A percentile compares a stretch with the other conserved stretches of the same genome.
Conservation (phyloP, 2,329 filamentous ascomycete species). For the Sporothrix pseudoabietina region DNA sequence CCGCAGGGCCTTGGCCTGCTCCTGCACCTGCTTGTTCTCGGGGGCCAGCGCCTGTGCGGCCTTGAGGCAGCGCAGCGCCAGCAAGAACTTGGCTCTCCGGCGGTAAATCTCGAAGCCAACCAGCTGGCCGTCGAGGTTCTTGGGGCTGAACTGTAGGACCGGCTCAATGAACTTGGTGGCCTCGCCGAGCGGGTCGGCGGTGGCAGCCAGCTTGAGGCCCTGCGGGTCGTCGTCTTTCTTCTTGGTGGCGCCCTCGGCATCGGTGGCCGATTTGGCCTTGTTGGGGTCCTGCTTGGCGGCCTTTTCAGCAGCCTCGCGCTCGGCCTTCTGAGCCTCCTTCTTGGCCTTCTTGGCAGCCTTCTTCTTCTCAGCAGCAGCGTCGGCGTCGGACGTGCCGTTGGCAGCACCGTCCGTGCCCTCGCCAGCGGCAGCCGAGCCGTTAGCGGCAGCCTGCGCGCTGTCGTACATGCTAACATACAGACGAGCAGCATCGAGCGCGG, state of each 20-base stretch:
- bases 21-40: slow-evolving; percentile 70
- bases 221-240: slow-evolving; percentile 90
- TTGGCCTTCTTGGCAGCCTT: slow-evolving; percentile 89
- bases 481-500: slow-evolving; percentile 77
- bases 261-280: slow-evolving; percentile 62
- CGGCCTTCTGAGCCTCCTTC: slow-evolving; percentile 65
- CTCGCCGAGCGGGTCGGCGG: slow-evolving; percentile 78
- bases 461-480: slow-evolving; percentile 81
- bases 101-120: slow-evolving; percentile 90
- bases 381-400: slow-evolving; percentile 46
- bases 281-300: slow-evolving; percentile 81
- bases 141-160: slow-evolving; percentile 78
- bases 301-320: slow-evolving; percentile 78
- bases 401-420: slow-evolving; percentile 49
- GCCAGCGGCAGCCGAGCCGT: slow-evolving; percentile 54
- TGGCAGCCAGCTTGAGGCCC: slow-evolving; percentile 77
- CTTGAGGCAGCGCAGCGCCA: slow-evolving; percentile 83
- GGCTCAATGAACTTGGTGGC: slow-evolving; percentile 84
- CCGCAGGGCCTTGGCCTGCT: slow-evolving; percentile 72
- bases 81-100: slow-evolving; percentile 80
- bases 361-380: slow-evolving; percentile 76
- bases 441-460: slow-evolving; percentile 42
- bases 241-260: slow-evolving; percentile 64
- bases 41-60: slow-evolving; percentile 70
- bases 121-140: slow-evolving; percentile 78